Evolutionary conservation across 1,284 basidiomycete genomes (phyloP).

Genomic region (Cryptococcus floricola): DNA sequence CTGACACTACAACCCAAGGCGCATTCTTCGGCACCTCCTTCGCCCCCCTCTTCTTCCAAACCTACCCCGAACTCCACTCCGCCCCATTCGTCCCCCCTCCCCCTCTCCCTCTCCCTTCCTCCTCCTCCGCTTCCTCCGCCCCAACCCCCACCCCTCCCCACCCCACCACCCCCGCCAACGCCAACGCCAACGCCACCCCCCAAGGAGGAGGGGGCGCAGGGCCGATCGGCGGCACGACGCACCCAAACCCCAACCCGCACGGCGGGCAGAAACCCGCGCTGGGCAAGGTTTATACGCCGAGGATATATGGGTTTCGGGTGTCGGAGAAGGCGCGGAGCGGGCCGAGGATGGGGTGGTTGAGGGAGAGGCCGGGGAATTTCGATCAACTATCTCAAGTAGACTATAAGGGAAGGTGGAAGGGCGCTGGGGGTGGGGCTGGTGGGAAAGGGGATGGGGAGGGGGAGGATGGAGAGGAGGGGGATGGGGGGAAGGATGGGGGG

Average conservation of each 20-base stretch:
- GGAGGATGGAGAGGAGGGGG: constrained; percentile 35
- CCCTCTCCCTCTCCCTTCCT: background rate
- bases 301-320: constrained; percentile 77
- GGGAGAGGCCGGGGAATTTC: constrained; percentile 72
- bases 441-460: constrained; percentile 31
- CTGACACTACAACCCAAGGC: constrained; percentile 47
- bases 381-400: constrained; percentile 82
- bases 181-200: background rate
- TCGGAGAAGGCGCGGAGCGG: constrained; percentile 68
- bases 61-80: constrained; percentile 84
- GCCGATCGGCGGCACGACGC: constrained; percentile 32
- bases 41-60: constrained; percentile 95
- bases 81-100: constrained; percentile 72
- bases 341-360: constrained; percentile 94
- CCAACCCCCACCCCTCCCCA: constrained; percentile 11
- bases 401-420: constrained; percentile 77
- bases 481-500: background rate
- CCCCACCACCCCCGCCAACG: no score
- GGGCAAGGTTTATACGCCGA: constrained; percentile 81
- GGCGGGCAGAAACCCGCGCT: constrained; percentile 70
- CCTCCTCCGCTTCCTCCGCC: constrained; percentile 7
- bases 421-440: constrained; percentile 20
- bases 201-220: no score
- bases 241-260: constrained; percentile 70
- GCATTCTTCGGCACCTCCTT: constrained; percentile 99